A percentile compares a stretch with the other conserved stretches of the same genome.
These are phyloP conservation scores for Ganoderma sinense DNA, from an alignment of 1,284 basidiomycete species.

Conservation along the genomic window DNA sequence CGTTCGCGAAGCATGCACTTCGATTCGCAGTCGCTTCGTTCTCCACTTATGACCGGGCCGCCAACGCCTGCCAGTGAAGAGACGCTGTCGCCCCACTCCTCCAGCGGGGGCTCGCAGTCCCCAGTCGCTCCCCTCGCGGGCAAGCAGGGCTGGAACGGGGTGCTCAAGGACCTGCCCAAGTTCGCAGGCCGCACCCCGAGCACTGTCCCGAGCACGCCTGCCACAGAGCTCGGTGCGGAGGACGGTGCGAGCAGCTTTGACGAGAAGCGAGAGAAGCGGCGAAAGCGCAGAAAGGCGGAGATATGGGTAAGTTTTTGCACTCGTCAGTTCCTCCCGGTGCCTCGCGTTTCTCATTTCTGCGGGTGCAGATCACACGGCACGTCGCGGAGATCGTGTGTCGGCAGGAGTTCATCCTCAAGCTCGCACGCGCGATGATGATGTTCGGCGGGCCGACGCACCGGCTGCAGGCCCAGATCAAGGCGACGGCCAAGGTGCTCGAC, in stretches of 20 bases:
- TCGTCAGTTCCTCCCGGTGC: not conserved
- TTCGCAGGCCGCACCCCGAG: conserved; percentile 34
- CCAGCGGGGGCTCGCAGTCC: conserved; percentile 9
- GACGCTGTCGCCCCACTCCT: conserved; percentile 23
- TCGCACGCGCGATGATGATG: conserved; percentile 93
- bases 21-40: conserved; percentile 18
- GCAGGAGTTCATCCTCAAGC: conserved; percentile 91
- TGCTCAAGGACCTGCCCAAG: conserved; percentile 44
- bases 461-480: conserved; percentile 87
- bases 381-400: conserved; percentile 88
- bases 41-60: conserved; percentile 19
- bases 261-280: conserved; percentile 40
- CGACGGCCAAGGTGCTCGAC: conserved; percentile 87
- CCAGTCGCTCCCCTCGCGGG: conserved; percentile 11
- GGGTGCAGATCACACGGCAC: conserved; percentile 82
- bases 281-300: conserved; percentile 79
- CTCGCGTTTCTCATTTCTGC: not conserved
- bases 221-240: conserved; percentile 32
- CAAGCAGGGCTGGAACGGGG: conserved; percentile 41
- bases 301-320: conserved; percentile 66
- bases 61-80: conserved; percentile 23
- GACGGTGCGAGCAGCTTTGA: conserved; percentile 41
- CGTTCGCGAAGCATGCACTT: conserved; percentile 36
- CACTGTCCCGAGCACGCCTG: conserved; percentile 35
- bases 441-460: conserved; percentile 93